Evolutionary conservation across 1,139 yeast species (phyloP).

Genomic region (Lodderomyces margitis): DNA sequence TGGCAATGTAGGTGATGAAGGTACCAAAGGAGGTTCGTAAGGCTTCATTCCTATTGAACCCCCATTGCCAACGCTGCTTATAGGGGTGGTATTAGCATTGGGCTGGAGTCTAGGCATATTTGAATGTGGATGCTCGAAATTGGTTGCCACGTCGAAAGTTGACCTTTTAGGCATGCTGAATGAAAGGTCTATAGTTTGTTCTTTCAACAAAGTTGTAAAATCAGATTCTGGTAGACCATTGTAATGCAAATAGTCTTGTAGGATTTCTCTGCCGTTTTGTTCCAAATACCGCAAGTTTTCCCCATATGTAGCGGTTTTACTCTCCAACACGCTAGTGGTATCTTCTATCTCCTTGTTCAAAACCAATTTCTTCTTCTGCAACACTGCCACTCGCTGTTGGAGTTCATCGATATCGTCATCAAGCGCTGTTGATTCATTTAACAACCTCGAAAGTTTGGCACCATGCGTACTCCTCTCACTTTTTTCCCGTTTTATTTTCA

Average conservation of each 20-base stretch:
- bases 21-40: background rate
- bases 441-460: constrained; percentile 35
- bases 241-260: constrained; percentile 23
- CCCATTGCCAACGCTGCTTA: background rate
- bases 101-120: too few species aligned
- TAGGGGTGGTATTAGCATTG: background rate
- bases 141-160: background rate
- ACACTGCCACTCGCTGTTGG: constrained; percentile 34
- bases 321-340: constrained; percentile 55
- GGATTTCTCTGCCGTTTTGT: constrained; percentile 34
- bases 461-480: constrained; percentile 48
- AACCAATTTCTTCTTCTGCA: constrained; percentile 37
- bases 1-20: background rate
- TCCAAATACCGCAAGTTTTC: constrained; percentile 43
- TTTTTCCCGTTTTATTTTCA: constrained; percentile 39
- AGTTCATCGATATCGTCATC: constrained; percentile 42
- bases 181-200: constrained; percentile 31
- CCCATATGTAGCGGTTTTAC: constrained; percentile 45
- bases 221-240: constrained; percentile 25
- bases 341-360: constrained; percentile 44
- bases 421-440: constrained; percentile 32
- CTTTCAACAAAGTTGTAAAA: constrained; percentile 19
- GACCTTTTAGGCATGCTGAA: constrained; percentile 16
- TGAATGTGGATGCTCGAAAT: background rate
- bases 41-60: background rate